Base-by-base conservation (phyloP, 805 yeast species). In the Clavispora asparagi region DNA sequence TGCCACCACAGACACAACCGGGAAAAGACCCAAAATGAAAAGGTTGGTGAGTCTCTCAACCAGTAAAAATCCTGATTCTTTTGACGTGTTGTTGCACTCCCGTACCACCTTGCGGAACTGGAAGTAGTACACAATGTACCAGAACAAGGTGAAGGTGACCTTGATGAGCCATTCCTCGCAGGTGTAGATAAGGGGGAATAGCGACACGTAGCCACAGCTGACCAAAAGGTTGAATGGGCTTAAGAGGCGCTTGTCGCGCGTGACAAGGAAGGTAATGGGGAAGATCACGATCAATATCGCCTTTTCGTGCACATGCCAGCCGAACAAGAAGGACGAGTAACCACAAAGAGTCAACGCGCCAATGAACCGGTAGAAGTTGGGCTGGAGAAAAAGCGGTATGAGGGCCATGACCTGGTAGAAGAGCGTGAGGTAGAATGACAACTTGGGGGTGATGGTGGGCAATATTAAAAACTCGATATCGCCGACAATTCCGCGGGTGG, bases 261-360 rank as follows among this genome's bases (percentile, higher is more conserved):
- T 73, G 4, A 83, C 85, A 26, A 91, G 65, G 61, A 94, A 83
- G 7, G 94, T 77, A 63, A 88, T 82, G 1, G 99, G 99, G 54
- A 94, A 78, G 8, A 94, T 85, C 3, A 92, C 84, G 17, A 91
- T 64, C 74, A 94, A 76, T n/a, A 94, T 81, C 0, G 98, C 98
- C 74, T 94, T 94, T 65, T 94, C 99, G 68, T 94, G 99, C 23
- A 94, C 99, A 60, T 94, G 98, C 97, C 98, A 94, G 6, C 99
- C 99, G 66, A 94, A 94, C 41, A 94, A 67, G 60, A 87, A 94
- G 2, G 96, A 86, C 0, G 96, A 83, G 67, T 81, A 88, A 4
- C 95, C 98, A 66, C 98, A 92, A 41, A 92, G 73, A 0, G 97
- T 85, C 56, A 94, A 67, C 1, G 91, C 79, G 0, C 95, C 97